Evolutionary conservation across 2,329 filamentous ascomycete species (phyloP), one percentile per base, ranked within the genome.

Genomic region (Claviceps sp.): DNA sequence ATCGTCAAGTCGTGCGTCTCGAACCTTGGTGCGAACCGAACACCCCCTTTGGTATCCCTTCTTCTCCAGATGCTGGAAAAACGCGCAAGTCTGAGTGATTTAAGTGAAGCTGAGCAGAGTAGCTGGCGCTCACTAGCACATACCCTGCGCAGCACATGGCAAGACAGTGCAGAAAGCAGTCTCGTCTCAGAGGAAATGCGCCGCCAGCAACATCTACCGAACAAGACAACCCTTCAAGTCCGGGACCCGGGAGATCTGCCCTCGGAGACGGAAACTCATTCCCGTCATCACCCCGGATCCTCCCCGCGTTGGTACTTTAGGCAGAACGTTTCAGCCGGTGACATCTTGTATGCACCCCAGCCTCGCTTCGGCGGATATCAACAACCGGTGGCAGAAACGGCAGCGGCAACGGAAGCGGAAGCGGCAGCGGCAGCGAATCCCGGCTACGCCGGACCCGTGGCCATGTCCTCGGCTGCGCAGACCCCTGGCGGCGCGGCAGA

Each of bases 31-130:
- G 55, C 60, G 3, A 56, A 59, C 4, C 65, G 66, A 6, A 66
- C 63, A 26, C 65, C 68, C 3, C 67, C 67, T 5, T 50, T 70
- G 30, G 58, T 64, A 14, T 62, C 57, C 2, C 50, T 54, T 30
- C 56, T 68, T 43, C 62, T 70, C 55, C 60, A 63, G n/a, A 64
- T 69, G 53, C 62, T 68, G 16, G 62, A 65, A n/a, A 59, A 55
- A 11, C 60, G 64, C 19, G 60, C 62, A 2, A 61, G 63, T 52
- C 55, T 58, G 17, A 59, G 57, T 24, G 44, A 44, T 7, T 61
- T 69, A 57, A 62, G 61, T 48, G 62, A 63, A n/a, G 59, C 63
- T 40, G 68, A 70, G 45, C 61, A 61, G 50, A 50, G 49, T 5
- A 64, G 60, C 45, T 70, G 67, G 68, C 58, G 60, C 43, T 50